Evolutionary conservation across 2,329 filamentous ascomycete species (phyloP), one percentile per base, ranked within the genome.

Genomic region (Aspergillus oerlinghausenensis): DNA sequence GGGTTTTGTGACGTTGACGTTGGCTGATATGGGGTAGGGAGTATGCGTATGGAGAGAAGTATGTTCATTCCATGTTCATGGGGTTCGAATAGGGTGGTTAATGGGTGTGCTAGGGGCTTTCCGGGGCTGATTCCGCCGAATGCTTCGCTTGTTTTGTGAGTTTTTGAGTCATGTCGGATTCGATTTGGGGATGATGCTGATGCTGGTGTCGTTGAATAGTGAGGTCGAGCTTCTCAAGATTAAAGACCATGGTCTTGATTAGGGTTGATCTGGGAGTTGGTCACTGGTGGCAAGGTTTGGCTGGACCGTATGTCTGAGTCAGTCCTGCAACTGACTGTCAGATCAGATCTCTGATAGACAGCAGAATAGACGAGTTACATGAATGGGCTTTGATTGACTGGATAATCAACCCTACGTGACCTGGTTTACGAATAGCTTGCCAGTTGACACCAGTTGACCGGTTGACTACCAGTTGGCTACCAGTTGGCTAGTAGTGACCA

Each of bases 61-160:
- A 73, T 57, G 74, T 73, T 17, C 42, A 3, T 28, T 9, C 2
- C 28, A 11, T 29, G 9, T 29, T 4, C 10, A 29, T 29, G 21
- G 10, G 23, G 23, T 25, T n/a, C 29, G 32, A 38, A 6, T 7
- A 17, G 14, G 32, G 32, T 7, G 14, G 6, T 6, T 38, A 38
- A 38, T 52, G 21, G 38, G 11, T 7, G 4, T 21, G 32, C 5
- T 48, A 92, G 89, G 65, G 91, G 90, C 55, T 94, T 92, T 79
- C 85, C 88, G 35, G 87, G 85, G 56, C 80, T 87, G 67, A 95
- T 96, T 61, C 91, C 91, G 59, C 75, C 86, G 42, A 84, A 88
- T 67, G 79, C 90, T n/a, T 85, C 82, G 63, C 82, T 96, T 60
- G 82, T 95, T 78, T 95, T 95, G 90, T 94, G 82, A 82, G 89